Base-by-base conservation (phyloP, 805 yeast genomes). In the Debaryomyces maramus region DNA sequence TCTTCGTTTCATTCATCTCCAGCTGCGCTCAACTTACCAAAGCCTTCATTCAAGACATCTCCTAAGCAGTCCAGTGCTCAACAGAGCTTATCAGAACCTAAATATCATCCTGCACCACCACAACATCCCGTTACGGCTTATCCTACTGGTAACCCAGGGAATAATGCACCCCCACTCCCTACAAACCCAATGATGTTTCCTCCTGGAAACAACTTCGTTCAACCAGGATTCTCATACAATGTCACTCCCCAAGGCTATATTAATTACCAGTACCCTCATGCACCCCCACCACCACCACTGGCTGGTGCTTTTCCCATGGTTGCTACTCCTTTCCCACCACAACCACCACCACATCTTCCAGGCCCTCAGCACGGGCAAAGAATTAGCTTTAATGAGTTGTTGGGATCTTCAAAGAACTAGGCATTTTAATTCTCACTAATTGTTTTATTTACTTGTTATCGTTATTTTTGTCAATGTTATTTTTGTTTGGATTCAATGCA, bases 1-100 rank as follows among this genome's bases (percentile, higher is more conserved):
- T 72, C 80, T 26, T 73, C 81, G 26, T 77, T 77, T 52, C 78
- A 73, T 52, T 71, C 77, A 22, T 75, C 79, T 17, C 82, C 82
- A 1, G 75, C 77, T 23, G 80, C 81, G 3, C 59, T 75, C 41
- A 72, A 76, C 11, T 67, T 77, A 44, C 82, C 82, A 13, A 77
- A 75, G 47, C 82, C 82, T 7, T 67, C 79, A 5, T 77, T 77
- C 49, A 67, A 62, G 34, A 43, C 57, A 1, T 56, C 63, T 9
- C 58, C 64, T 1, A 54, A 50, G 33, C 38, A 39, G 28, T 32
- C 38, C n/a, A 34, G 23, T n/a, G 21, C 42, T n/a, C 14, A 14
- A 3, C 27, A 34, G n/a, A 20, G 33, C 21, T 34, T 40, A 17
- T 14, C 42, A 5, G 34, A 34, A 33, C 21, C 33, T 23, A 35